Evolutionary conservation across 176 grass and related monocot species (phyloP), one percentile per base, ranked within the genome.

Genomic region (Raddia distichophylla): DNA sequence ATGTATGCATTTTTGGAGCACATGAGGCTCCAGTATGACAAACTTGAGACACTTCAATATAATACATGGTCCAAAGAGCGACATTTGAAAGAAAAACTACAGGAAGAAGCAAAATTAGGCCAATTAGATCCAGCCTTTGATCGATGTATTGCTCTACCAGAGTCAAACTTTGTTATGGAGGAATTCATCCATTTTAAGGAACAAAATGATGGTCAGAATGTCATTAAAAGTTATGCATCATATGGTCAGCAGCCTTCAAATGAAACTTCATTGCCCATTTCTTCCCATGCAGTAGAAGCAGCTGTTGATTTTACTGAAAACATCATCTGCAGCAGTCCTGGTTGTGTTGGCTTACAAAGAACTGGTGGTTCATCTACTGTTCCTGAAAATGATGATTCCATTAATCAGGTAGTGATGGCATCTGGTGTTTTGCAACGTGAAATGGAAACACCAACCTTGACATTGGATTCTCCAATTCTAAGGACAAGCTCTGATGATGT

Each of bases 131-230:
- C 37, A 10, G 81, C 74, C 47, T 80, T 89, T 85, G 83, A 92
- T 85, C 78, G 1, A n/a, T 14, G 43, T 20, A 75, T 82, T 79
- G 70, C 69, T 82, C 71, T 92, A 61, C 83, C 85, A 45, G 87
- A 91, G 87, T 89, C 82, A 59, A 53, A 55, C 51, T 97, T 94
- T 54, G 60, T 65, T 43, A 34, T 89, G 57, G 82, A 97, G 60
- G 80, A 91, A 59, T 91, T 94, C 54, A 83, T 60, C 60, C 72
- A 83, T 80, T 82, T 88, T 49, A 73, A 67, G 60, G 83, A 82
- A 56, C 84, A 76, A 66, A 70, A 5, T 82, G 48, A 44, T 47
- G 40, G 35, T 68, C 35, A 40, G 64, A 55, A 69, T 87, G 51
- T 32, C 51, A 53, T 54, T 57, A 10, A 59, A 74, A 78, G n/a